Base-by-base conservation (phyloP, 2,329 filamentous ascomycete species). In the Pseudogymnoascus sp. region DNA sequence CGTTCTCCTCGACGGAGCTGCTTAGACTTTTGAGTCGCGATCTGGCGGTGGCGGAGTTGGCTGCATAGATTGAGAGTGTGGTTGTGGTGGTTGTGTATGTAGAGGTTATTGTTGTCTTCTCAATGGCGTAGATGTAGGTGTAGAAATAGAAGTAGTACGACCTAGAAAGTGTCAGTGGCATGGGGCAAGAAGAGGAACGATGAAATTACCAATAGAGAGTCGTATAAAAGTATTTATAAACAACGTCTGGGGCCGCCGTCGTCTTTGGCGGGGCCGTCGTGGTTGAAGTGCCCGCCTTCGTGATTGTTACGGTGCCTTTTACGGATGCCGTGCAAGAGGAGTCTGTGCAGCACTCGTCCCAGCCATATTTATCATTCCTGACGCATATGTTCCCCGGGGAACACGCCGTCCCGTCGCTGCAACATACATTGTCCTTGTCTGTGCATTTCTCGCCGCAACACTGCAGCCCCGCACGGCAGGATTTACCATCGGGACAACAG, bases 131-230 rank as follows among this genome's bases (percentile, higher is more conserved):
- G 5, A 16, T 30, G n/a, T 54, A 54, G 3, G 47, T 54, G 14
- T 54, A 54, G 28, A 33, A 54, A 22, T 54, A 54, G 16, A 11
- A 54, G 28, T 54, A 54, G 47, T 54, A 54, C 16, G 47, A 54
- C 4, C 47, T 54, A 20, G 11, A 28, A 18, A 30, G 2, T 18
- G 47, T 54, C 20, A 54, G 47, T 14, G 47, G 4, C 6, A 11
- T 14, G 28, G n/a, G 9, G 16, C 11, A 20, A 20, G 28, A 30
- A 11, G n/a, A 12, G 11, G 16, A 25, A 25, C 8, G 39, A 33
- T 14, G 25, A 20, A 25, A n/a, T 54, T 14, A 35, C 47, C 11
- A 54, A 11, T 54, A 54, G 28, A 54, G 28, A 54, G 47, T 54
- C 28, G 47, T 54, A 14, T 54, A 54, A 33, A 11, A 54, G 16